Percentiles rank a stretch among this genome's conserved stretches.
These are phyloP conservation scores for Seminavis robusta DNA, from an alignment of 108 stramenopile genomes.

Conservation along the genomic window DNA sequence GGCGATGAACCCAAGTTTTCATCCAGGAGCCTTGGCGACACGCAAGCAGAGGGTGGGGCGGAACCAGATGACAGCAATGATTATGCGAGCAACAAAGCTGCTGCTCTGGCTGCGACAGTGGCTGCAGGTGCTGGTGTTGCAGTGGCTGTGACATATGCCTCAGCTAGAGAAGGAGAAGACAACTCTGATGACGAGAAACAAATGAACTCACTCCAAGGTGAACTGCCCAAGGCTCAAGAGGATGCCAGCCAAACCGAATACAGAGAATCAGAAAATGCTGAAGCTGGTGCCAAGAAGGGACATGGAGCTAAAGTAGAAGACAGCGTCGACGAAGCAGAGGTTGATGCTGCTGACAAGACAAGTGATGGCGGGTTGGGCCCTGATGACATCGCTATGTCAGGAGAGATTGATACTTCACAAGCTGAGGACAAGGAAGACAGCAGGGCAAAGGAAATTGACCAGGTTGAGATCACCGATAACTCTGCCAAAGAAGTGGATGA, in stretches of 20 bases:
- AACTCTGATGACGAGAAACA: conserved; percentile 16
- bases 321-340: too few relatives aligned
- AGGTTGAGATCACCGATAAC: conserved; percentile 10
- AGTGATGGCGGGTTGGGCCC: too few relatives aligned
- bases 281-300: too few relatives aligned
- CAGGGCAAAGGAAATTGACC: conserved; percentile 10
- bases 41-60: background rate
- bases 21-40: too few relatives aligned
- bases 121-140: conserved; percentile 6
- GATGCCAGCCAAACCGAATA: background rate
- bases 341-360: too few relatives aligned
- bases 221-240: background rate
- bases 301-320: too few relatives aligned
- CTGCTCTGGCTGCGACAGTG: conserved; percentile 9
- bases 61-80: background rate
- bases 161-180: conserved; percentile 1
- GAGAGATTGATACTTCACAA: too few relatives aligned
- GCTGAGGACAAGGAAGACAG: conserved; percentile 4
- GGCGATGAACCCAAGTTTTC: background rate
- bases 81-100: conserved; percentile 8
- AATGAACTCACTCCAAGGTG: conserved; percentile 29
- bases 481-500: conserved; percentile 15
- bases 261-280: too few relatives aligned
- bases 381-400: too few relatives aligned
- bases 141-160: too few relatives aligned